Evolutionary conservation across 306 rosid species (phyloP).

Genomic region (Carpinus fangiana): DNA sequence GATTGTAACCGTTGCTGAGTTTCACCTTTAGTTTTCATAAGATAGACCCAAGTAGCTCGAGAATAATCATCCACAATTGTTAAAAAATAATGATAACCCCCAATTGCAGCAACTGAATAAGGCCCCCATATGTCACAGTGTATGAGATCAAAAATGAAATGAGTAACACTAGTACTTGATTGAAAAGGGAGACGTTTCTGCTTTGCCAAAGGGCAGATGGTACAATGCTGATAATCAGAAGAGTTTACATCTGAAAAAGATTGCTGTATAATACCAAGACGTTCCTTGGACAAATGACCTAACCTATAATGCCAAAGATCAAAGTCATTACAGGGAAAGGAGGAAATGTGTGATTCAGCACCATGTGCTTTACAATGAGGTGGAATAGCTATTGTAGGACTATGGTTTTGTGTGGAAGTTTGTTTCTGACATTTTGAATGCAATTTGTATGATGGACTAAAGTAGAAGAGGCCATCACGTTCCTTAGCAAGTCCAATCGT

Average conservation of each 20-base stretch:
- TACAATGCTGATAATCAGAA: no score
- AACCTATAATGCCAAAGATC: background rate
- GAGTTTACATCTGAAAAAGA: no score
- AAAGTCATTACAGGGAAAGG: no score
- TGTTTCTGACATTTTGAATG: no score
- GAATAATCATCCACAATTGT: conserved; percentile 3
- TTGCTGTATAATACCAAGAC: no score
- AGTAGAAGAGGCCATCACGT: no score
- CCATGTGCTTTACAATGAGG: no score
- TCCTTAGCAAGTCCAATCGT: no score
- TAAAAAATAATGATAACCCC: background rate
- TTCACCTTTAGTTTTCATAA: background rate
- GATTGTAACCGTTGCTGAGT: background rate
- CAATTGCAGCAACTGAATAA: background rate
- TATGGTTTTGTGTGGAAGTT: no score
- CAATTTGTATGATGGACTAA: no score
- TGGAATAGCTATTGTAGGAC: no score
- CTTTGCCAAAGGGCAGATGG: background rate
- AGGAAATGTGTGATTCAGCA: no score
- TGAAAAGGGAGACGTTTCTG: background rate
- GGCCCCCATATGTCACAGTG: background rate
- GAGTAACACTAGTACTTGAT: background rate
- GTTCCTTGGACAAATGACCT: background rate
- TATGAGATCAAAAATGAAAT: background rate
- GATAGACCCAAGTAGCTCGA: background rate